phyloP scores from a whole-genome alignment of 2,329 filamentous ascomycete species.

The Aspergillus arachidicola region DNA sequence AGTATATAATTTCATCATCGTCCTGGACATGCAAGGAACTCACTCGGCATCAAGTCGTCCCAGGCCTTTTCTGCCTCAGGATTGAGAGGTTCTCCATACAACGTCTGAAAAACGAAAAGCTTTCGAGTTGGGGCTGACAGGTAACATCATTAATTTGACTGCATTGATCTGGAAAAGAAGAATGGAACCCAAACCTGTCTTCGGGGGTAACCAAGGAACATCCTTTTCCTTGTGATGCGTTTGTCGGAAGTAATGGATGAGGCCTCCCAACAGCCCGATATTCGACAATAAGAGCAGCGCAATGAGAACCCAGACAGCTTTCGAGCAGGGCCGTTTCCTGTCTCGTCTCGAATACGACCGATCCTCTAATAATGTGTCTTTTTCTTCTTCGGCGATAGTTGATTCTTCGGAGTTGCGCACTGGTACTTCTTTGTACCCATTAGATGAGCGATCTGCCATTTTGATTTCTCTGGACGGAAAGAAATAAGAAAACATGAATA shows the following conservation, averaged over 20 bases:
- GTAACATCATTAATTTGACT: not conserved
- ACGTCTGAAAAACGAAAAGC: not conserved
- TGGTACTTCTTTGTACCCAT: not conserved
- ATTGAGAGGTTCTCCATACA: not conserved
- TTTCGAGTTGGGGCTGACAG: not conserved
- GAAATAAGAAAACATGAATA: not conserved
- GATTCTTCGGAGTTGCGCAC: not conserved
- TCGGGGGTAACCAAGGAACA: not conserved
- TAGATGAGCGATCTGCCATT: not conserved
- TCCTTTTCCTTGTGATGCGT: not conserved
- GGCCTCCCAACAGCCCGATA: not conserved
- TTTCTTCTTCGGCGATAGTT: not conserved
- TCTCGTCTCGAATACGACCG: not conserved
- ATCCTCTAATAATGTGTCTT: not conserved
- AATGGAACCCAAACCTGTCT: not conserved
- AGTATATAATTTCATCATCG: not conserved
- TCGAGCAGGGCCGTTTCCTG: not conserved
- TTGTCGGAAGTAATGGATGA: not conserved
- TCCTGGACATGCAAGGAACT: not conserved
- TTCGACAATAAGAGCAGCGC: not conserved
- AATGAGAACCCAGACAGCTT: not conserved
- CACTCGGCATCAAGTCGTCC: not conserved
- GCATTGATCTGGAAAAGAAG: not conserved
- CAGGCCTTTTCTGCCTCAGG: not conserved
- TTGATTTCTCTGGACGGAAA: not conserved